A percentile compares a stretch with the other conserved stretches of the same genome.
These are phyloP conservation scores for Helicostylum pulchrum DNA, from an alignment of 192 early-diverging fungal species.

Conservation along the genomic window DNA sequence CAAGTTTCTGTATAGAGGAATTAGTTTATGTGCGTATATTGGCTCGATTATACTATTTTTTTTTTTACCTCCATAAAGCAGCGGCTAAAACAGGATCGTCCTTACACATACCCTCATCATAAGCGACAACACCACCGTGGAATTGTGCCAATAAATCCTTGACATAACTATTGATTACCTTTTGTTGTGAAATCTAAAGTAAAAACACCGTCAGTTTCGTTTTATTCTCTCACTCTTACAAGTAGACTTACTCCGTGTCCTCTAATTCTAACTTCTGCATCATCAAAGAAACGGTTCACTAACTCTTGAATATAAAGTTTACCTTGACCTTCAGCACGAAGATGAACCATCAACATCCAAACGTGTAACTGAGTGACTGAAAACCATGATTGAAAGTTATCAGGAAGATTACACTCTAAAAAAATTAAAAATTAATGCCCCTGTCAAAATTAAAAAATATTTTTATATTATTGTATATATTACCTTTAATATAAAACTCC, in stretches of 20 bases:
- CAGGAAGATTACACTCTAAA: slow-evolving; percentile 62
- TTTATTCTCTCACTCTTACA: background rate
- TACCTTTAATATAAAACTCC: slow-evolving; percentile 49
- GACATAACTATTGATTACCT: slow-evolving; percentile 71
- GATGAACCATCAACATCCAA: slow-evolving; percentile 90
- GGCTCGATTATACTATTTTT: background rate
- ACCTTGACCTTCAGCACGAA: slow-evolving; percentile 65
- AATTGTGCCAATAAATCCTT: slow-evolving; percentile 81
- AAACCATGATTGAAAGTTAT: slow-evolving; percentile 96
- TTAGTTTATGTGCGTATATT: background rate
- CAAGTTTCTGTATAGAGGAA: slow-evolving; percentile 30
- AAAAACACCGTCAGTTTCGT: too few species aligned
- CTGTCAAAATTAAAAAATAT: background rate
- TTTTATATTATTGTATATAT: too few species aligned
- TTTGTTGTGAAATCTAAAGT: slow-evolving; percentile 58
- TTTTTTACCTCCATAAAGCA: slow-evolving; percentile 79
- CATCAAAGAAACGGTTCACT: slow-evolving; percentile 83
- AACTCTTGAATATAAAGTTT: slow-evolving; percentile 85
- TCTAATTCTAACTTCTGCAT: slow-evolving; percentile 82
- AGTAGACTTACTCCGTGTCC: slow-evolving; percentile 66
- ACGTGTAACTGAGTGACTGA: slow-evolving; percentile 84
- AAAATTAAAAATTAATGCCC: slow-evolving; percentile 14
- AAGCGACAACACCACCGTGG: slow-evolving; percentile 84
- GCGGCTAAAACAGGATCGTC: slow-evolving; percentile 86
- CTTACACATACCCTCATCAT: slow-evolving; percentile 87